These are phyloP conservation scores for Tulasnella sp. DNA, from an alignment of 768 basidiomycete genomes.

Conservation along the genomic window DNA sequence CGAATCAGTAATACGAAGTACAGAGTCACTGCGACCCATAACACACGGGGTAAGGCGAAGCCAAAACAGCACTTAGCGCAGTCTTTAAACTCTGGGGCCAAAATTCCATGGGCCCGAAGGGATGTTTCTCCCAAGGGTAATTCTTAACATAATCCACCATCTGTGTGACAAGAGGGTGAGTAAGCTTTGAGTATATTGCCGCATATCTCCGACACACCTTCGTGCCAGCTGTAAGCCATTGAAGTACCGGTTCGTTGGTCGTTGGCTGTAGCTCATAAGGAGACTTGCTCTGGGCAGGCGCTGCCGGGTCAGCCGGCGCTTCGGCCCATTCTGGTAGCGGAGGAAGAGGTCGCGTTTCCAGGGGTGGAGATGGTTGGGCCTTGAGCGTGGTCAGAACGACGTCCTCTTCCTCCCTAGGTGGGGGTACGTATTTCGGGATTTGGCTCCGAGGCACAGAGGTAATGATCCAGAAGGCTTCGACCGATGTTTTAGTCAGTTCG, in stretches of 20 bases:
- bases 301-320: not conserved
- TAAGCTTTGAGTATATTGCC: not conserved
- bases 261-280: not conserved
- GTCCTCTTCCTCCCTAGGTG: slow-evolving; percentile 6
- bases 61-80: slow-evolving; percentile 28
- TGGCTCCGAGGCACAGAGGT: slow-evolving; percentile 31
- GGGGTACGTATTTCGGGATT: slow-evolving; percentile 27
- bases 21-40: not conserved
- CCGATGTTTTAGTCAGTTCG: slow-evolving; percentile 31
- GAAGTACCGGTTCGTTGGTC: not conserved
- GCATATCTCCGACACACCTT: not conserved
- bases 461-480: slow-evolving; percentile 32
- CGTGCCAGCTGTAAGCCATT: not conserved
- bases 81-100: slow-evolving; percentile 32
- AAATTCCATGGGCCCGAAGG: slow-evolving; percentile 27
- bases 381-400: not conserved
- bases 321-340: not conserved
- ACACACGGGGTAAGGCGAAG: slow-evolving; percentile 30
- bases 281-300: not conserved
- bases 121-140: slow-evolving; percentile 33
- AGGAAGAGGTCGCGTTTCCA: not conserved
- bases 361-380: not conserved
- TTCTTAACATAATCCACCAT: slow-evolving; percentile 29
- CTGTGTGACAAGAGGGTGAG: not conserved
- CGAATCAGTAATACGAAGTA: not conserved